Evolutionary conservation across 345 rosid genomes (phyloP), one percentile per base, ranked within the genome.

Genomic region (Passiflora organensis): DNA sequence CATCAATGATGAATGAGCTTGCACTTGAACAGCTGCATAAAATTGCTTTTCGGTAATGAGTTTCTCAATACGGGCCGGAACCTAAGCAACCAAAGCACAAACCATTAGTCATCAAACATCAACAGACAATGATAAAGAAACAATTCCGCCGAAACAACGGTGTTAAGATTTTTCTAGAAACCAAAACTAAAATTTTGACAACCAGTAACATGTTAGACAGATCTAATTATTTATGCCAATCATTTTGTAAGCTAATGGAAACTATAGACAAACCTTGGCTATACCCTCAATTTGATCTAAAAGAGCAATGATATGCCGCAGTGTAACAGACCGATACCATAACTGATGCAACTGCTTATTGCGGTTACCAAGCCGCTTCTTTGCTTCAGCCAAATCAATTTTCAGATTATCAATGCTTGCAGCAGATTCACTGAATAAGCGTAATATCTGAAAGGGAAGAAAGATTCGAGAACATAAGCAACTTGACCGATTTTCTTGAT

Each of bases 301-400:
- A 51, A 86, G 79, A 20, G 96, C 71, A 72, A 94, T 94, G 62
- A 94, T 87, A 77, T 89, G 99, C 46, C 99, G 85, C 71, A 94
- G 71, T 10, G 99, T 94, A 65, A 89, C 99, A 64, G 99, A 94
- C 42, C 99, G 95, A 76, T 85, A 94, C 99, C 97, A 94, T 61
- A 94, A 59, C 71, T 94, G 99, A 74, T 94, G 97, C 78, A 94
- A 78, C 51, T 94, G 99, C 73, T 89, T 94, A 75, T 78, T 94
- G 67, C 95, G 83, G 41, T 82, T 63, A 65, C 96, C 95, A 76
- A 94, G 89, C 53, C 74, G 64, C 78, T 58, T 73, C 81, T 89
- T 89, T 48, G 97, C 86, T 32, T 94, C 99, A 47, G 86, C 81
- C 82, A 94, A 87, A 81, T 89, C 90, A 55, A 78, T 73, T 83